Conservation (phyloP, 306 rosid genomes). For the Cucurbita ficifolia region DNA sequence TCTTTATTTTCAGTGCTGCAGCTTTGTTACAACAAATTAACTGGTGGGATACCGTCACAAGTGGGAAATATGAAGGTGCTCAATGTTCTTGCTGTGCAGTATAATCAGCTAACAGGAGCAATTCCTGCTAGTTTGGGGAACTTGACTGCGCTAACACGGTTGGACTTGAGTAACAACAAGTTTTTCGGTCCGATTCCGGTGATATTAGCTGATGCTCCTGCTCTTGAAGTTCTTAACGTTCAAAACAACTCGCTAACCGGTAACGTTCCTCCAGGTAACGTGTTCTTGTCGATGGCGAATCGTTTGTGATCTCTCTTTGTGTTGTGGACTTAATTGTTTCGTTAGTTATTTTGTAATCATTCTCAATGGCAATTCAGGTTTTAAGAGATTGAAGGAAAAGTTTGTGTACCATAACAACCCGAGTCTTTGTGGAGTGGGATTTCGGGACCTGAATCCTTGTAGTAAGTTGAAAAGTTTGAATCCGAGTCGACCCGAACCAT, state of each 20-base stretch:
- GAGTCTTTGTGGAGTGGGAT: constrained; percentile 60
- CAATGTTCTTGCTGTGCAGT: constrained; percentile 59
- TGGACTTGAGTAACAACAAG: constrained; percentile 66
- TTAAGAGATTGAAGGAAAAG: constrained; percentile 39
- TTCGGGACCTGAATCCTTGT: constrained; percentile 36
- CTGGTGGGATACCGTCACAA: constrained; percentile 57
- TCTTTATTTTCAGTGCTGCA: constrained; percentile 52
- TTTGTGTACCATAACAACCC: constrained; percentile 55
- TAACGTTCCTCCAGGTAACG: constrained; percentile 50
- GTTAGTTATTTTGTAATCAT: background rate
- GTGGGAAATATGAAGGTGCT: constrained; percentile 42
- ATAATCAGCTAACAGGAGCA: constrained; percentile 53
- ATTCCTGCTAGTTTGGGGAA: constrained; percentile 87
- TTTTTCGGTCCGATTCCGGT: constrained; percentile 73
- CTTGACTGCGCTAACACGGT: constrained; percentile 28
- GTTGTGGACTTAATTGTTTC: background rate
- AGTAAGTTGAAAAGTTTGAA: constrained; percentile 22
- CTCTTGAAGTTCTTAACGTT: constrained; percentile 41
- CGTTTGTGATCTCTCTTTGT: background rate
- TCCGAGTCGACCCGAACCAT: constrained; percentile 58
- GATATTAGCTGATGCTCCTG: constrained; percentile 41
- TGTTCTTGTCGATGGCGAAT: background rate
- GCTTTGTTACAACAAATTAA: constrained; percentile 66
- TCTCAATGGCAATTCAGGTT: constrained; percentile 25
- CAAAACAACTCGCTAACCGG: constrained; percentile 73